phyloP scores from a whole-genome alignment of 2,329 filamentous ascomycete genomes.

The Aspergillus aculeatinus region DNA sequence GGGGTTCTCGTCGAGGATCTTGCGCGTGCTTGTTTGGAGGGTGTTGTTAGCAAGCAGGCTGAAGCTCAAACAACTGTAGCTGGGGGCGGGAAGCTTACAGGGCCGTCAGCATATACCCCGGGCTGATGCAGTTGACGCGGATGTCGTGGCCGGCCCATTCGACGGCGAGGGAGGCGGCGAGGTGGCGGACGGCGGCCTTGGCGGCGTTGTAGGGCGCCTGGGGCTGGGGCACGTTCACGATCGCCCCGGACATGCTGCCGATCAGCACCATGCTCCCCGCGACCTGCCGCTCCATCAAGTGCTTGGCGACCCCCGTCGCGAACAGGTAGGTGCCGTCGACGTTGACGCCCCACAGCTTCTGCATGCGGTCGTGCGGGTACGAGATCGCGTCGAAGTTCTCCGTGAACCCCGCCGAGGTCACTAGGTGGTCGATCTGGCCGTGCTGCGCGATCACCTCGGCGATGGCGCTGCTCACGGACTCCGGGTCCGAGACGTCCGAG shows the following conservation, averaged over 20 bases:
- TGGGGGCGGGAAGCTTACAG: constrained; percentile 60
- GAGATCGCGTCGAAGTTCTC: constrained; percentile 92
- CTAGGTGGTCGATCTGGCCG: constrained; percentile 83
- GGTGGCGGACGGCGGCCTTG: constrained; percentile 87
- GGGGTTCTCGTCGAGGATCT: constrained; percentile 91
- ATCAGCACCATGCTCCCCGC: constrained; percentile 90
- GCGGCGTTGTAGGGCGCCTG: constrained; percentile 91
- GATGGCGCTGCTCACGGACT: constrained; percentile 74
- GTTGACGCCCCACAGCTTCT: constrained; percentile 93
- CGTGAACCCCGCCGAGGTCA: constrained; percentile 94
- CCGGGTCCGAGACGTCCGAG: constrained; percentile 77
- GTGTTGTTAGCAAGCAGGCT: constrained; percentile 11
- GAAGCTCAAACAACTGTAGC: no score
- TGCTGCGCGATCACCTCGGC: constrained; percentile 68
- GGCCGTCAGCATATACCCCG: constrained; percentile 94
- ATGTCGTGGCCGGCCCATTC: constrained; percentile 90
- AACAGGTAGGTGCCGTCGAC: constrained; percentile 92
- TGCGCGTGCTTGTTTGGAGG: constrained; percentile 69
- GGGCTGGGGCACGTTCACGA: constrained; percentile 94
- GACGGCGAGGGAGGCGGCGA: constrained; percentile 83
- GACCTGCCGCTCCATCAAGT: constrained; percentile 78
- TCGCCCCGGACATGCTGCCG: constrained; percentile 88
- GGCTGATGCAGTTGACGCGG: constrained; percentile 91
- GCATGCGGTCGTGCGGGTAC: constrained; percentile 86
- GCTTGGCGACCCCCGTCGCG: constrained; percentile 78